Base-by-base conservation (phyloP, 495 filamentous ascomycete genomes). In the Aspergillus diversus region DNA sequence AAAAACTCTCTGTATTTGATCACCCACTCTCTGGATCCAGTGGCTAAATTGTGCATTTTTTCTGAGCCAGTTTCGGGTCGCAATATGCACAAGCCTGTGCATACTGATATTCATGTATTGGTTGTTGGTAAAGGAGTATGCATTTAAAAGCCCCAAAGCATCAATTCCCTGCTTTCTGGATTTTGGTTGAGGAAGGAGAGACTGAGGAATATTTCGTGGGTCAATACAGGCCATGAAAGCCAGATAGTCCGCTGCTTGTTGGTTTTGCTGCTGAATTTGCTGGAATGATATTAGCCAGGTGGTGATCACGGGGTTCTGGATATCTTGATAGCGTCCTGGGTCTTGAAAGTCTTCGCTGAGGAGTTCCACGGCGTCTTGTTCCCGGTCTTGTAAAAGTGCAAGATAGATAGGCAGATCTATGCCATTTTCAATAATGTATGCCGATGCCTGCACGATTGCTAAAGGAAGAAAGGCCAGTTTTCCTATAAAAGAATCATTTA, bases 201-300 rank as follows among this genome's bases (percentile, higher is more conserved):
- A 68, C n/a, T 57, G 55, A 0, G 80, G 82, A 48, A 61, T 61
- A 7, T 68, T 69, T 68, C 77, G 74, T 8, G 71, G 73, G 49
- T 82, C 72, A 7, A 83, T 49, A 57, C 75, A 75, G 33, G 74
- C 69, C 62, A 83, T 80, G 37, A 81, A 71, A 5, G 70, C 73
- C n/a, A 85, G 62, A 46, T 75, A 68, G 1, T 81, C 76, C 9
- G 73, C 73, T 53, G 82, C 80, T 8, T 66, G 37, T n/a, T 67
- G 59, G 55, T 71, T 60, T 4, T 60, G 63, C 9, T 54, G 33
- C 9, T 62, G 69, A 17, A 84, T 83, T 46, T 79, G 76, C 9
- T 81, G 64, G 42, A 83, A 82, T 11, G 81, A 84, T 33, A 84
- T 70, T 17, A 77, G 63, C 81, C 76, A 84, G 5, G 82, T 84